Conservation (phyloP, 768 basidiomycete genomes). For the Pulveroboletus sp. region DNA sequence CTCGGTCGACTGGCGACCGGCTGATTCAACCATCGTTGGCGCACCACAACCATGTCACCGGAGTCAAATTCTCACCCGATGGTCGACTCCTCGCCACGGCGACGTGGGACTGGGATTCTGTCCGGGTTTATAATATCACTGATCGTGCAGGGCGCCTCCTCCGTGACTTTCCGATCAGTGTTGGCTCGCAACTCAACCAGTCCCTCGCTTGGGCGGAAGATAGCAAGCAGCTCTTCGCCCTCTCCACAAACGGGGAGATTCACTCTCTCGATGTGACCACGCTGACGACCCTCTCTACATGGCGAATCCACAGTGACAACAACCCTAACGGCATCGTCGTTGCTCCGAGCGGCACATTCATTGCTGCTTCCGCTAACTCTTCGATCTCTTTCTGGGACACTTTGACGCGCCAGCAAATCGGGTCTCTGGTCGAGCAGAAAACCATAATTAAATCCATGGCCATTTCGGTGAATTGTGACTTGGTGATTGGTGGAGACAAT, state of each 20-base stretch:
- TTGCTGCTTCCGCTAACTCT: slow-evolving; percentile 5
- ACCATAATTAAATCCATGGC: neutral
- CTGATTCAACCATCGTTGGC: neutral
- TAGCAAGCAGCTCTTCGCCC: slow-evolving; percentile 6
- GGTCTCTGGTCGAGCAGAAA: slow-evolving; percentile 5
- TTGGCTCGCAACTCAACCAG: slow-evolving; percentile 3
- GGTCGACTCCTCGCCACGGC: slow-evolving; percentile 6
- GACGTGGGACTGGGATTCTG: neutral
- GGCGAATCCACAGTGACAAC: slow-evolving; percentile 1
- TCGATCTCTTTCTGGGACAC: slow-evolving; percentile 13
- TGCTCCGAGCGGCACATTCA: neutral
- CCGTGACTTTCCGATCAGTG: neutral
- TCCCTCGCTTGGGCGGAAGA: slow-evolving; percentile 9
- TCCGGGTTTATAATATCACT: slow-evolving; percentile 6
- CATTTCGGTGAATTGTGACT: slow-evolving; percentile 1
- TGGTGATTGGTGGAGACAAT: slow-evolving; percentile 4
- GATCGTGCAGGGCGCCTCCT: neutral
- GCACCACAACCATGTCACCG: neutral
- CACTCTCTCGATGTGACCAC: slow-evolving; percentile 1
- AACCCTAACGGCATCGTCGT: slow-evolving; percentile 3
- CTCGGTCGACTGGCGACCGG: neutral
- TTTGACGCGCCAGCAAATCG: slow-evolving; percentile 3
- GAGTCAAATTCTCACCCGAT: slow-evolving; percentile 10
- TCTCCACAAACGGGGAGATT: neutral
- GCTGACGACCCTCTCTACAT: neutral